Evolutionary conservation across 805 yeast genomes (phyloP).

Genomic region (Tetrapisispora taiwanensis): DNA sequence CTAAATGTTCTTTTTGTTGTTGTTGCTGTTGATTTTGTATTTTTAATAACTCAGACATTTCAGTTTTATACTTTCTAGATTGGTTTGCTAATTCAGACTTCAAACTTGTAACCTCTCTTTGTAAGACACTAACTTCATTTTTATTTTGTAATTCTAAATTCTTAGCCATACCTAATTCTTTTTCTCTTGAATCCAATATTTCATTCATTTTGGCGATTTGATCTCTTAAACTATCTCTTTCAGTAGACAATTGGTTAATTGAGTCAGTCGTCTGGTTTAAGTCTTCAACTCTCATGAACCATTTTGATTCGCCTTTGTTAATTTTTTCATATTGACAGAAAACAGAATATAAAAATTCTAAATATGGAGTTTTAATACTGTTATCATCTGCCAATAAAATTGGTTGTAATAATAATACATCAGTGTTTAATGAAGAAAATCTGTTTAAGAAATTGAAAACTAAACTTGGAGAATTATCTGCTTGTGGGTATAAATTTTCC

Average conservation of each 20-base stretch:
- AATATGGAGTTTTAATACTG: conserved; percentile 77
- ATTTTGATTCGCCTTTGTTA: conserved; percentile 33
- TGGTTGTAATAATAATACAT: conserved; percentile 72
- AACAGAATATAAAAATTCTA: conserved; percentile 77
- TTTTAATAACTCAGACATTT: not conserved
- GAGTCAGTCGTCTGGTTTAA: not conserved
- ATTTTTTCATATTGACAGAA: conserved; percentile 52
- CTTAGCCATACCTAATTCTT: conserved; percentile 4
- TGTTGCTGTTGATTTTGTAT: not conserved
- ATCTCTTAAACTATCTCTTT: conserved; percentile 8
- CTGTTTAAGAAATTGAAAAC: conserved; percentile 57
- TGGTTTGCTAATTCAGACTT: conserved; percentile 2
- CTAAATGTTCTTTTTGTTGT: conserved; percentile 1
- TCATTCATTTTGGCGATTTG: conserved; percentile 11
- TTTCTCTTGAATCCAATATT: conserved; percentile 11
- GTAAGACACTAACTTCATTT: conserved; percentile 4
- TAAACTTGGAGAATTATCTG: conserved; percentile 43
- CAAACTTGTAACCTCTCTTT: conserved; percentile 1
- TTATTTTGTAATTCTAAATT: conserved; percentile 3
- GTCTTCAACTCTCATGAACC: conserved; percentile 20
- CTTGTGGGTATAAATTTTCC: conserved; percentile 36
- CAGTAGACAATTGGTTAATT: conserved; percentile 4
- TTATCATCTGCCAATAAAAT: conserved; percentile 84
- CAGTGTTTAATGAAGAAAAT: conserved; percentile 50
- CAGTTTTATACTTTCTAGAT: conserved; percentile 1